phyloP scores from a whole-genome alignment of 2,329 filamentous ascomycete species.

The Fusarium brachygibbosum region DNA sequence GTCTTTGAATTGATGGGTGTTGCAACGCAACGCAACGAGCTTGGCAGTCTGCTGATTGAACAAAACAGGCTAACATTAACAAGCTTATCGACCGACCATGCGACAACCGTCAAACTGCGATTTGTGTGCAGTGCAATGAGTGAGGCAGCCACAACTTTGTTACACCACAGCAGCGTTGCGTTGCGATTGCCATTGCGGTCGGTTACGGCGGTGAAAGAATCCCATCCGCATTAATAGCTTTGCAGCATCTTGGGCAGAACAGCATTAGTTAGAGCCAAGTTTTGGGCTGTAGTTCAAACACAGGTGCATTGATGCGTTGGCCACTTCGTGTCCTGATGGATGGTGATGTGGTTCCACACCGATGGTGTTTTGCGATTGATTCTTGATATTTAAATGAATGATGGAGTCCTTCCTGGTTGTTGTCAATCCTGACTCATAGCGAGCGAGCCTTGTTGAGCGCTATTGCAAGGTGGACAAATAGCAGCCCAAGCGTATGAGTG shows the following conservation, averaged over 20 bases:
- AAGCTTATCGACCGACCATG: neutral
- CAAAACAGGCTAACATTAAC: neutral
- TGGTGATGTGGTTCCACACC: constrained; percentile 40
- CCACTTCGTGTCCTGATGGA: constrained; percentile 36
- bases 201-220: constrained; percentile 38
- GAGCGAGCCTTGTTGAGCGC: constrained; percentile 17
- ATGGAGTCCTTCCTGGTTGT: constrained; percentile 34
- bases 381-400: constrained; percentile 25
- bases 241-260: constrained; percentile 39
- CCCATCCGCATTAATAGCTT: constrained; percentile 35
- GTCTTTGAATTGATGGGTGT: constrained; percentile 9
- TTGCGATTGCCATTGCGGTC: constrained; percentile 25
- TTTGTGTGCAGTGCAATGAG: constrained; percentile 3
- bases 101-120: neutral
- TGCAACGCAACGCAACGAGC: neutral
- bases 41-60: constrained; percentile 13
- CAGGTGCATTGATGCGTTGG: constrained; percentile 44
- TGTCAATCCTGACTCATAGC: constrained; percentile 38
- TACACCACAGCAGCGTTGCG: constrained; percentile 19
- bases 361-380: constrained; percentile 32
- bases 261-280: constrained; percentile 42
- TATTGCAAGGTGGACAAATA: constrained; percentile 23
- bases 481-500: constrained; percentile 18
- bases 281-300: constrained; percentile 32
- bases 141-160: constrained; percentile 24